Conservation (phyloP, 1,284 basidiomycete genomes). For the Ceratobasidium sp. region DNA sequence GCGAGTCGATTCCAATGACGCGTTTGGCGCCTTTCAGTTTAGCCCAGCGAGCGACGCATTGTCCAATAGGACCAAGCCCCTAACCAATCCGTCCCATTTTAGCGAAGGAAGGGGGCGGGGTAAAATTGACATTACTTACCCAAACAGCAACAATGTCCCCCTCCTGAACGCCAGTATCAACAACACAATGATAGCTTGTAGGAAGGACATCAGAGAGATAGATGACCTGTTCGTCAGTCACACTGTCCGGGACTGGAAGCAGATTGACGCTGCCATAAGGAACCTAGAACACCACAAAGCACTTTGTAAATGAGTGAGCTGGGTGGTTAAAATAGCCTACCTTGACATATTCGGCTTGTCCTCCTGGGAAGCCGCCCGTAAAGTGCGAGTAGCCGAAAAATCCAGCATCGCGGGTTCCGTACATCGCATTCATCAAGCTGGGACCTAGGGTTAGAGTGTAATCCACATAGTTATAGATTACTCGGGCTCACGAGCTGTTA, state of each 20-base stretch:
- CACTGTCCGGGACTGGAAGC: constrained; percentile 68
- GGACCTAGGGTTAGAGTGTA: background rate
- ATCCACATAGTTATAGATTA: too few species aligned
- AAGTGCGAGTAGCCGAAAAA: constrained; percentile 80
- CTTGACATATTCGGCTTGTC: constrained; percentile 69
- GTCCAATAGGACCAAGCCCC: constrained; percentile 69
- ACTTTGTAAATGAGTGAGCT: background rate
- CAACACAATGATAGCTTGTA: constrained; percentile 73
- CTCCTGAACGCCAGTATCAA: constrained; percentile 69
- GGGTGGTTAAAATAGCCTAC: constrained; percentile 20
- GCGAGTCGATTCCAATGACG: constrained; percentile 74
- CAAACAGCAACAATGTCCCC: constrained; percentile 73
- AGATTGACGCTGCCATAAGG: constrained; percentile 75
- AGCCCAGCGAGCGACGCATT: constrained; percentile 66
- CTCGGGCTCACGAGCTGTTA: constrained; percentile 61
- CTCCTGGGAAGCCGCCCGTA: constrained; percentile 75
- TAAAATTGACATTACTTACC: constrained; percentile 50
- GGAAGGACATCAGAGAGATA: constrained; percentile 74
- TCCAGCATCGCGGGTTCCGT: constrained; percentile 71
- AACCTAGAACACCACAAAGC: constrained; percentile 59
- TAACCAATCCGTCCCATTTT: too few species aligned
- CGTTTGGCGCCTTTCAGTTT: constrained; percentile 72
- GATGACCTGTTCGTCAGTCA: constrained; percentile 54
- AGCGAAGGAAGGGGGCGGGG: background rate
- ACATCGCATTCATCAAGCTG: constrained; percentile 67